Evolutionary conservation across 1,284 basidiomycete genomes (phyloP).

Genomic region (Austroboletus novae-zelandiae): DNA sequence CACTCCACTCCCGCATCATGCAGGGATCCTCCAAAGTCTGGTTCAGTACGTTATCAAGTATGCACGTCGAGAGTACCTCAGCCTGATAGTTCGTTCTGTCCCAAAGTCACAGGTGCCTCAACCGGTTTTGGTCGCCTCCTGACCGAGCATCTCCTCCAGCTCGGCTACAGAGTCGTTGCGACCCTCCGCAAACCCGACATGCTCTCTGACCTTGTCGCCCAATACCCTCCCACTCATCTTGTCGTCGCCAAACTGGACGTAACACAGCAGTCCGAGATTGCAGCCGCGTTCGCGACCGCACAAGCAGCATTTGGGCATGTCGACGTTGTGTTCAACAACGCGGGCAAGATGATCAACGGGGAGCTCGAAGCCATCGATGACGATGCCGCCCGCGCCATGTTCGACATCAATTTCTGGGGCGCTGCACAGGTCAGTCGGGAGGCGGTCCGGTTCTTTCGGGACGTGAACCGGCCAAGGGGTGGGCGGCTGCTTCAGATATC

Average conservation of each 20-base stretch:
- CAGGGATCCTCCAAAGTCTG: background rate
- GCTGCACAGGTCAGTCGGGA: slow-evolving; percentile 29
- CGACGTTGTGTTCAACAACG: slow-evolving; percentile 42
- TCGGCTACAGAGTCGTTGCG: background rate
- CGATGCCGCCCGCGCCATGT: slow-evolving; percentile 25
- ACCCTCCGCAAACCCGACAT: background rate
- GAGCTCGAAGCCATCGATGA: slow-evolving; percentile 23
- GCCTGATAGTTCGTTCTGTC: background rate
- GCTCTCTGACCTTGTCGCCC: background rate
- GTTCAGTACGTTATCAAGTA: background rate
- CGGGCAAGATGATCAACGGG: slow-evolving; percentile 17
- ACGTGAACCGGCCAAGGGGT: slow-evolving; percentile 36
- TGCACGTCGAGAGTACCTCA: background rate
- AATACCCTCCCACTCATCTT: background rate
- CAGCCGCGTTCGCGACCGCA: slow-evolving; percentile 34
- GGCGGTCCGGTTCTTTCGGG: slow-evolving; percentile 36
- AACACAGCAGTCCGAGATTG: background rate
- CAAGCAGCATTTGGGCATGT: slow-evolving; percentile 37
- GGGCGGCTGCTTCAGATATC: no score
- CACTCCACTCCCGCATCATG: background rate
- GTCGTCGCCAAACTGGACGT: background rate
- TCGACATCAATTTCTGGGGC: slow-evolving; percentile 40
- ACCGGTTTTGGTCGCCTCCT: background rate
- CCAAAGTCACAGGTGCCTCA: background rate
- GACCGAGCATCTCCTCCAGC: background rate